Base-by-base conservation (phyloP, 495 filamentous ascomycete species). In the Poronia punctata region DNA sequence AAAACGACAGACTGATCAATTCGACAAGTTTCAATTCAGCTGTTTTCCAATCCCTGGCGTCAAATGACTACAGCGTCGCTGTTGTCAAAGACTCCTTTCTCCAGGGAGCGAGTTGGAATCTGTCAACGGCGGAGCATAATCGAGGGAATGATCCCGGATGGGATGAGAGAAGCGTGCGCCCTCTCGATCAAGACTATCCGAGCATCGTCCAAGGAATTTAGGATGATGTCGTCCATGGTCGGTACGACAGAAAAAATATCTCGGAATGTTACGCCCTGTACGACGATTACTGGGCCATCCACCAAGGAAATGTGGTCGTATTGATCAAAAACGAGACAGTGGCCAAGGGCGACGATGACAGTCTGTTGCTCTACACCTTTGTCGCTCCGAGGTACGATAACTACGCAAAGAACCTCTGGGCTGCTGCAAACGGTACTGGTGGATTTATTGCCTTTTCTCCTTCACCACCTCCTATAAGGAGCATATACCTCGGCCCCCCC, bases 21-120 rank as follows among this genome's bases (percentile, higher is more conserved):
- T 9, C 7, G 11, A 24, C 21, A 37, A 70, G 59, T 31, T 68
- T 67, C 38, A 68, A 70, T 31, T 66, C 61, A 1, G 58, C 59
- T 4, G 48, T 70, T 1, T 68, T 70, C 45, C 46, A 62, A 21
- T 56, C 62, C 2, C 52, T 68, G 5, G 58, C 56, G 1, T 61
- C 60, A 7, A 56, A 60, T 32, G 46, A 63, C 21, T 68, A 65
- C 34, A 52, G 56, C 2, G 45, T 61, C 5, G 43, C 62, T 7
- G 42, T 61, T 5, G 61, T 61, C 14, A 53, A 49, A 11, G 37
- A 57, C 26, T 48, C 50, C 1, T 62, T 68, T 35, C 35, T 59
- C 15, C 25, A 32, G 7, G 42, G 40, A 18, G 28, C 30, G 4
- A 24, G 34, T 7, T 52, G 50, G 51, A 40, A 37, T 29, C 28